Conservation (phyloP, 1,284 basidiomycete species). For the Cystobasidium sp. region DNA sequence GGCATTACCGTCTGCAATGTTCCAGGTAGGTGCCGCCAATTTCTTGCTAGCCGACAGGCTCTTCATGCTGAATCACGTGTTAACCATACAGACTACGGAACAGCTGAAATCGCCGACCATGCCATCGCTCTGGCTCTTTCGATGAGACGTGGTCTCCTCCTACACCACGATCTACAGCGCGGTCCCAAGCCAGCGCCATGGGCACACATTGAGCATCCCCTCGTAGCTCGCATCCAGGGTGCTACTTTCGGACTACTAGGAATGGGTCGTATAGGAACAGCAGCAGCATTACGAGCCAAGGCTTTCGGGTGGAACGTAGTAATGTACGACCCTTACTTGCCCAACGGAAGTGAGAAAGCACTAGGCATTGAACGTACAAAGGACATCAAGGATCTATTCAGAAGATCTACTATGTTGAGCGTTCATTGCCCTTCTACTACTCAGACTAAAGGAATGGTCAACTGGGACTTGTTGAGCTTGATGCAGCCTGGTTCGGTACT, state of each 20-base stretch:
- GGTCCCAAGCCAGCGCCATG: slow-evolving; percentile 36
- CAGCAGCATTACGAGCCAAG: slow-evolving; percentile 46
- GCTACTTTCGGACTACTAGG: slow-evolving; percentile 46
- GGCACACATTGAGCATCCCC: slow-evolving; percentile 26
- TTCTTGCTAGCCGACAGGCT: background rate
- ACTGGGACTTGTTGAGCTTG: slow-evolving; percentile 44
- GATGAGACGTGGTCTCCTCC: slow-evolving; percentile 41
- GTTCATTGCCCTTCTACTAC: slow-evolving; percentile 51
- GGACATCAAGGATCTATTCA: slow-evolving; percentile 48
- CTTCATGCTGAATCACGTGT: background rate
- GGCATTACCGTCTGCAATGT: slow-evolving; percentile 49
- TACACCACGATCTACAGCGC: slow-evolving; percentile 45
- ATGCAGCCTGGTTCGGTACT: slow-evolving; percentile 44
- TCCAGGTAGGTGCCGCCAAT: slow-evolving; percentile 37
- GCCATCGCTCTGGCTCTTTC: slow-evolving; percentile 38
- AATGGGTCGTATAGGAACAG: slow-evolving; percentile 46
- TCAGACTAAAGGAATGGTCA: slow-evolving; percentile 46
- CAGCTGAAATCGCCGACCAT: slow-evolving; percentile 45
- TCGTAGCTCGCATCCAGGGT: slow-evolving; percentile 44
- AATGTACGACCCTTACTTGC: slow-evolving; percentile 35
- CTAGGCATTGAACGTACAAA: slow-evolving; percentile 45
- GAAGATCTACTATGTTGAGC: slow-evolving; percentile 45
- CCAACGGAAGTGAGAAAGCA: slow-evolving; percentile 47
- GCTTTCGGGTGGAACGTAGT: slow-evolving; percentile 47
- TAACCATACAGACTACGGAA: slow-evolving; percentile 38